Percentiles rank a stretch among this genome's conserved stretches.
Conservation (phyloP, 768 basidiomycete species). For the Pulveroboletus sp. region DNA sequence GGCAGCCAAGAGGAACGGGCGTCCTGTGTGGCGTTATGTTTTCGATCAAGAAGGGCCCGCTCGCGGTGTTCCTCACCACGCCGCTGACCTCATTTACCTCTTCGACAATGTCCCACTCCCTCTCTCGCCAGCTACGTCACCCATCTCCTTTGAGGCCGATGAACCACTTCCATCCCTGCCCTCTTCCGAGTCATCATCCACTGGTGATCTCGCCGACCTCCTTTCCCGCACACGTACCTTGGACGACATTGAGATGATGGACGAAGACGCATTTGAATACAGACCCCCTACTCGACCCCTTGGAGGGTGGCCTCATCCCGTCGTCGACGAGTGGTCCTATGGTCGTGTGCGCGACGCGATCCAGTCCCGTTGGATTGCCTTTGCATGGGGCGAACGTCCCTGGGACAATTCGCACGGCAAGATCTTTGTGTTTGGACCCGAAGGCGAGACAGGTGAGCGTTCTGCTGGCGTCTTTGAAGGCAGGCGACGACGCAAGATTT, state of each 20-base stretch:
- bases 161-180: constrained; percentile 28
- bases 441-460: constrained; percentile 78
- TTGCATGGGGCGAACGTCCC: constrained; percentile 70
- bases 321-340: constrained; percentile 68
- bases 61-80: constrained; percentile 64
- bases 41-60: constrained; percentile 80
- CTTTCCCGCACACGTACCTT: constrained; percentile 18
- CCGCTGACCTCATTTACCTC: constrained; percentile 71
- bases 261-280: constrained; percentile 19
- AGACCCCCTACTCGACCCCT: constrained; percentile 10
- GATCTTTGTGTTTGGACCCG: constrained; percentile 78
- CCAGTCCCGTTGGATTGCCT: constrained; percentile 72
- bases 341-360: constrained; percentile 65
- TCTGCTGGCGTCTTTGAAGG: constrained; percentile 63
- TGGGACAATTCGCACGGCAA: constrained; percentile 59
- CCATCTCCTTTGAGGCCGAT: constrained; percentile 35
- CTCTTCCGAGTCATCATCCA: constrained; percentile 30
- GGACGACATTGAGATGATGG: constrained; percentile 27
- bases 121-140: constrained; percentile 32
- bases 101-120: constrained; percentile 73
- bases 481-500: constrained; percentile 53
- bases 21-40: constrained; percentile 74
- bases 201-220: constrained; percentile 17
- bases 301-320: constrained; percentile 51
- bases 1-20: constrained; percentile 48